A percentile compares a stretch with the other conserved stretches of the same genome.
Evolutionary conservation across 352 stramenopile genomes (phyloP).

Genomic region (Globisporangium polare): DNA sequence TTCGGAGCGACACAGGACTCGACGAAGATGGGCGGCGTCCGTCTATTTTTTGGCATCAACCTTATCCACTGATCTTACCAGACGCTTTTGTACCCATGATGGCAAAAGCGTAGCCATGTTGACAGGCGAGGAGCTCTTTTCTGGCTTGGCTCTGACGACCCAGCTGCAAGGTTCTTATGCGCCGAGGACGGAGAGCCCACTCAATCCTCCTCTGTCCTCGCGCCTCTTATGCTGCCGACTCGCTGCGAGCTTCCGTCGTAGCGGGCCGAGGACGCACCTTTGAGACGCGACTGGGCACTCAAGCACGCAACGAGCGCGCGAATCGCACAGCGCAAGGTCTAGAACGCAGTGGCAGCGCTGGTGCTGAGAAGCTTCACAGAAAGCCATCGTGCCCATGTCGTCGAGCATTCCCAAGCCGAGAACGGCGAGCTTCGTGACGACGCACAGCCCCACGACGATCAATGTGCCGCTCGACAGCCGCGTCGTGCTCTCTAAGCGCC

Average conservation of each 20-base stretch:
- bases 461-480: constrained; percentile 49
- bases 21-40: too few species aligned
- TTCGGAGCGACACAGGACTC: too few species aligned
- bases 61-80: too few species aligned
- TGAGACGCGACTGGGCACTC: not conserved
- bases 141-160: too few species aligned
- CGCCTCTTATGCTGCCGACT: constrained; percentile 1
- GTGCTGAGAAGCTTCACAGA: not conserved
- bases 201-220: not conserved
- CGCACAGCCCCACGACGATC: constrained; percentile 20
- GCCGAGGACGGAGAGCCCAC: not conserved
- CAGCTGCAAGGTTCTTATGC: constrained; percentile 2
- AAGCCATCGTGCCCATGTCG: constrained; percentile 5
- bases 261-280: not conserved
- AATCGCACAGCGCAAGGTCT: not conserved
- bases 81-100: not conserved
- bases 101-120: not conserved
- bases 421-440: constrained; percentile 7
- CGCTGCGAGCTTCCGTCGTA: not conserved
- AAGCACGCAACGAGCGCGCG: not conserved
- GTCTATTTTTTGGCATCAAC: too few species aligned
- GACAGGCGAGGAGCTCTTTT: not conserved
- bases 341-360: not conserved
- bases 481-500: constrained; percentile 52
- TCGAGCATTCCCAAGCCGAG: constrained; percentile 18